These are phyloP conservation scores for Botrytis galanthina DNA, from an alignment of 2,329 filamentous ascomycete species.

Conservation along the genomic window DNA sequence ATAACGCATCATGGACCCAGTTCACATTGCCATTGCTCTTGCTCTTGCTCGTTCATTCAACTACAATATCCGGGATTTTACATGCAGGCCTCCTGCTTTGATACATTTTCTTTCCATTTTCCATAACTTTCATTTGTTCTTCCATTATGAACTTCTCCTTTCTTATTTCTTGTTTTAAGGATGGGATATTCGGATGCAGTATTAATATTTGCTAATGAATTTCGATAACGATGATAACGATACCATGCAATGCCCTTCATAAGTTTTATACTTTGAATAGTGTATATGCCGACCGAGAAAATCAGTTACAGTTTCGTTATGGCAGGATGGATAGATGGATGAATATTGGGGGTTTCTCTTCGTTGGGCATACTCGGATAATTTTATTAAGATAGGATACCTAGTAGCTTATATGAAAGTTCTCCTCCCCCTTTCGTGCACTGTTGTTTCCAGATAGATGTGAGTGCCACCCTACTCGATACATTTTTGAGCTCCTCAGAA, in stretches of 20 bases:
- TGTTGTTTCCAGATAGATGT: background rate
- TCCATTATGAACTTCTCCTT: background rate
- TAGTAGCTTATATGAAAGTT: background rate
- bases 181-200: background rate
- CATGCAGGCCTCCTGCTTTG: background rate
- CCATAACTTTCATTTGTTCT: background rate
- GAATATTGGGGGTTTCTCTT: background rate
- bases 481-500: background rate
- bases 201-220: background rate
- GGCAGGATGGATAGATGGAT: background rate
- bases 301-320: background rate
- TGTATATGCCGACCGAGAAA: background rate
- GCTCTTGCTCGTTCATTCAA: background rate
- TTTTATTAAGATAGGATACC: background rate
- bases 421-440: background rate
- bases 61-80: background rate
- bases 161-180: background rate
- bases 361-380: background rate
- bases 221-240: background rate
- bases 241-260: background rate
- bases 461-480: background rate
- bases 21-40: background rate
- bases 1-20: background rate
- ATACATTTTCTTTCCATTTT: background rate
- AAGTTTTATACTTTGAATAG: background rate